phyloP scores from a whole-genome alignment of 1,284 basidiomycete species.

The Volvariella surrecta region DNA sequence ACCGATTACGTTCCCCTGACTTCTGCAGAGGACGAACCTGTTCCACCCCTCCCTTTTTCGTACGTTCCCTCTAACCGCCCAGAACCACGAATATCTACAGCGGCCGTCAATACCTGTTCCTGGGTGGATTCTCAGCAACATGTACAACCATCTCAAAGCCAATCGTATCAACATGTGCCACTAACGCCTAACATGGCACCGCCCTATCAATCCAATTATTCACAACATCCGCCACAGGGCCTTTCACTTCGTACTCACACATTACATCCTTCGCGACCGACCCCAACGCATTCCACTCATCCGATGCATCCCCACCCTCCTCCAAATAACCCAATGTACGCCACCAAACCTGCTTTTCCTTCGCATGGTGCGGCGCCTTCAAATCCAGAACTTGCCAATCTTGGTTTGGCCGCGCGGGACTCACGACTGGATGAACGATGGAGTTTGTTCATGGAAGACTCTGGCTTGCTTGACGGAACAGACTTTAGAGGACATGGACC shows the following conservation, averaged over 20 bases:
- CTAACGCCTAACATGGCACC: too few species aligned
- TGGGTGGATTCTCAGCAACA: too few species aligned
- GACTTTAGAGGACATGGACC: slow-evolving; percentile 5
- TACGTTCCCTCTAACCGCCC: too few species aligned
- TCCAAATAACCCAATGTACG: slow-evolving; percentile 1
- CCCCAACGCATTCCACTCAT: slow-evolving; percentile 7
- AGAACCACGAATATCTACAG: too few species aligned
- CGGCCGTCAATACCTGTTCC: too few species aligned
- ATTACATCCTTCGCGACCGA: background rate
- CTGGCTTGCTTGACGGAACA: slow-evolving; percentile 31
- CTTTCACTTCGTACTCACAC: background rate
- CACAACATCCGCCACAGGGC: background rate
- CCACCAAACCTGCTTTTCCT: background rate
- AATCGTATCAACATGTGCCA: too few species aligned
- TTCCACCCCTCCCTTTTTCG: too few species aligned
- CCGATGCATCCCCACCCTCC: slow-evolving; percentile 1
- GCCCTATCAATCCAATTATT: background rate
- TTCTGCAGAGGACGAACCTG: too few species aligned
- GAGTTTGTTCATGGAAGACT: slow-evolving; percentile 51
- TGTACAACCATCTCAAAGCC: too few species aligned
- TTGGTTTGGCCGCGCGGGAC: slow-evolving; percentile 44
- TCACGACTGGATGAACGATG: slow-evolving; percentile 48
- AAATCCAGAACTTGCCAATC: slow-evolving; percentile 34
- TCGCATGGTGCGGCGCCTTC: slow-evolving; percentile 11
- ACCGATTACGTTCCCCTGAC: too few species aligned